A percentile compares a stretch with the other conserved stretches of the same genome.
Conservation (phyloP, 2,329 filamentous ascomycete genomes). For the Epichloe festucae region DNA sequence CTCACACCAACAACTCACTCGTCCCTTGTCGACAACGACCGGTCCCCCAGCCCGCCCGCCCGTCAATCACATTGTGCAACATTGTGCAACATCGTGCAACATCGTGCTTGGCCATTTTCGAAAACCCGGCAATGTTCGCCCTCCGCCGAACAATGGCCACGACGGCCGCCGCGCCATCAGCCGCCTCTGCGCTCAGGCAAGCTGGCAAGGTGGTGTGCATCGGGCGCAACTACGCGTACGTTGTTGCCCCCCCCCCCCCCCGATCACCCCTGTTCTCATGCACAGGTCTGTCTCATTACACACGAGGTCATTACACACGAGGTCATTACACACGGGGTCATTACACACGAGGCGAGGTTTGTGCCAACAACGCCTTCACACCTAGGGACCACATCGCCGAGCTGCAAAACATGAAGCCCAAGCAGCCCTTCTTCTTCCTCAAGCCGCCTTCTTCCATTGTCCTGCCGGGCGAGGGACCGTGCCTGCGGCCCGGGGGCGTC, state of each 20-base stretch:
- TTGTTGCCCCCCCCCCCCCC: too few relatives aligned
- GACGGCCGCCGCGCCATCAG: conserved; percentile 21
- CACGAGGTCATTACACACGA: not conserved
- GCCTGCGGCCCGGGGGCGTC: conserved; percentile 69
- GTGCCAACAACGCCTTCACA: not conserved
- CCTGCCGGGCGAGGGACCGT: conserved; percentile 61
- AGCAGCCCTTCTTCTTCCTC: conserved; percentile 98
- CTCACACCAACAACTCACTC: too few relatives aligned
- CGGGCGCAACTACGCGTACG: conserved; percentile 89
- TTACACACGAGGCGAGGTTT: not conserved
- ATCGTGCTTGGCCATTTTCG: too few relatives aligned
- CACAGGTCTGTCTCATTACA: too few relatives aligned
- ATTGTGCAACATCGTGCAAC: too few relatives aligned
- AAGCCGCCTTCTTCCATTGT: conserved; percentile 86
- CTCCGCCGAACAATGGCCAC: conserved; percentile 25
- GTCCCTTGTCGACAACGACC: not conserved
- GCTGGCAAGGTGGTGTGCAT: conserved; percentile 80
- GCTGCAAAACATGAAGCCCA: conserved; percentile 74
- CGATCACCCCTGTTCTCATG: too few relatives aligned
- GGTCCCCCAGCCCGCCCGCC: not conserved
- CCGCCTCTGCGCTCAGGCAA: conserved; percentile 34
- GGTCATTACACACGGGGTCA: not conserved
- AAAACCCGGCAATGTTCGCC: conserved; percentile 18
- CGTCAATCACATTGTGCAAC: too few relatives aligned
- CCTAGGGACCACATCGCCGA: conserved; percentile 81